phyloP scores from a whole-genome alignment of 495 filamentous ascomycete species.

The Entonaema liquescens region DNA sequence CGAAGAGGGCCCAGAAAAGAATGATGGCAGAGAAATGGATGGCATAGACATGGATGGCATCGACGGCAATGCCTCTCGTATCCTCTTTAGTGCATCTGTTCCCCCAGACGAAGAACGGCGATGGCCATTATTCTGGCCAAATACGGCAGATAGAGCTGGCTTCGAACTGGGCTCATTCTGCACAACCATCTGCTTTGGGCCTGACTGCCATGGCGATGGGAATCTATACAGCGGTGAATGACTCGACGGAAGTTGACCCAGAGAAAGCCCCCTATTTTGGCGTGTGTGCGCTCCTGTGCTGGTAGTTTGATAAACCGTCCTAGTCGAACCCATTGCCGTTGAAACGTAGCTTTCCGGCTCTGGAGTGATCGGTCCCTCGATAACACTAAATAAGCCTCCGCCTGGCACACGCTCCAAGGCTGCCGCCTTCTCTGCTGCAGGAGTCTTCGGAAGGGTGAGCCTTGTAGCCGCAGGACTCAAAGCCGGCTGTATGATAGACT shows the following conservation, averaged over 20 bases:
- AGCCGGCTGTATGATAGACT: constrained; percentile 77
- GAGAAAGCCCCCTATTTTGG: constrained; percentile 42
- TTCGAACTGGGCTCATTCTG: constrained; percentile 41
- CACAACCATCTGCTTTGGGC: constrained; percentile 54
- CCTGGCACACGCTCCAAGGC: constrained; percentile 67
- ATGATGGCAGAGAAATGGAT: constrained; percentile 63
- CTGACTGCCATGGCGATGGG: constrained; percentile 63
- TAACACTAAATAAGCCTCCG: constrained; percentile 60
- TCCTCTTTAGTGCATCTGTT: constrained; percentile 56
- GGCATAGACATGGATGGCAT: constrained; percentile 46
- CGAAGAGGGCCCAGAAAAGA: constrained; percentile 52
- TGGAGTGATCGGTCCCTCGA: constrained; percentile 21
- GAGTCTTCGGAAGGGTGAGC: constrained; percentile 74
- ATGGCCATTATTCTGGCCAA: constrained; percentile 44
- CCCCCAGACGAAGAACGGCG: constrained; percentile 53
- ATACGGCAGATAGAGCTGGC: constrained; percentile 52
- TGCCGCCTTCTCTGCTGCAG: constrained; percentile 77
- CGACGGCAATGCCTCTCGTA: constrained; percentile 61
- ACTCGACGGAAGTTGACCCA: constrained; percentile 43
- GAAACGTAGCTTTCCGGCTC: constrained; percentile 15
- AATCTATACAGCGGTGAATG: constrained; percentile 38
- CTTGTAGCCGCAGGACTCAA: constrained; percentile 76
- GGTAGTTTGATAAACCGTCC: constrained; percentile 12
- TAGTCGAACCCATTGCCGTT: constrained; percentile 14
- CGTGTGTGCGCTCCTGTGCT: constrained; percentile 30